These are phyloP conservation scores for Cyberlindnera lachancei DNA, from an alignment of 805 yeast genomes.

Conservation along the genomic window DNA sequence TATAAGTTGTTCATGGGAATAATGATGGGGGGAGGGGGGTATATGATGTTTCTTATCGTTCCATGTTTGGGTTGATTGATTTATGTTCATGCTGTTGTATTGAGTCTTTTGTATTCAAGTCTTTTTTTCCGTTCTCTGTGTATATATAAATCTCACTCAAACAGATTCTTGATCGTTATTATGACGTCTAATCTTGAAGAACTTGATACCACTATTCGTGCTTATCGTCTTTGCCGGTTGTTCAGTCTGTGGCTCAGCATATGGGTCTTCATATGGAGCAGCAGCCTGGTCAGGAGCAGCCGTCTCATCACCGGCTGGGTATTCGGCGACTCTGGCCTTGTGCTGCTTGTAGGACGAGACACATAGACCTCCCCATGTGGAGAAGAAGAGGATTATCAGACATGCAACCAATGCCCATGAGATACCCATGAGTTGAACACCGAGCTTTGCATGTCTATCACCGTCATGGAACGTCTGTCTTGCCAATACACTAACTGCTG, in stretches of 20 bases:
- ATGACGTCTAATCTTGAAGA: slow-evolving; percentile 64
- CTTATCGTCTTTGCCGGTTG: slow-evolving; percentile 19
- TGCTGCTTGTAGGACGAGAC: slow-evolving; percentile 45
- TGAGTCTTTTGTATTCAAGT: too few relatives aligned
- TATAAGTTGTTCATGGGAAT: too few relatives aligned
- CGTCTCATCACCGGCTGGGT: too few relatives aligned
- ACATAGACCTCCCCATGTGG: slow-evolving; percentile 44
- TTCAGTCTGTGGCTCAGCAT: slow-evolving; percentile 18
- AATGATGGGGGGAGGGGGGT: too few relatives aligned
- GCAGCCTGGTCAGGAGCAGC: slow-evolving; percentile 13
- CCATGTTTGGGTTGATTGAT: too few relatives aligned
- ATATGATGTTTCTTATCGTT: too few relatives aligned
- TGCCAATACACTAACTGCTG: slow-evolving; percentile 75
- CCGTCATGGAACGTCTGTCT: slow-evolving; percentile 54
- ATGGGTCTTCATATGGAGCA: slow-evolving; percentile 10
- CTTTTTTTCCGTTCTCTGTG: too few relatives aligned
- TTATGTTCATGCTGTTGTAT: too few relatives aligned
- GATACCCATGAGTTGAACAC: slow-evolving; percentile 52
- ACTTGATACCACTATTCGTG: slow-evolving; percentile 58
- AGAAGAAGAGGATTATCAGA: slow-evolving; percentile 41
- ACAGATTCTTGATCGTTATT: slow-evolving; percentile 35
- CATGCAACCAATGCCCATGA: slow-evolving; percentile 65
- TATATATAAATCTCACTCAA: too few relatives aligned
- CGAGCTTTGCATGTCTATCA: slow-evolving; percentile 39
- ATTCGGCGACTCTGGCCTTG: slow-evolving; percentile 28